These are phyloP conservation scores for Phytophthora pini DNA, from an alignment of 352 stramenopile species.

Conservation along the genomic window DNA sequence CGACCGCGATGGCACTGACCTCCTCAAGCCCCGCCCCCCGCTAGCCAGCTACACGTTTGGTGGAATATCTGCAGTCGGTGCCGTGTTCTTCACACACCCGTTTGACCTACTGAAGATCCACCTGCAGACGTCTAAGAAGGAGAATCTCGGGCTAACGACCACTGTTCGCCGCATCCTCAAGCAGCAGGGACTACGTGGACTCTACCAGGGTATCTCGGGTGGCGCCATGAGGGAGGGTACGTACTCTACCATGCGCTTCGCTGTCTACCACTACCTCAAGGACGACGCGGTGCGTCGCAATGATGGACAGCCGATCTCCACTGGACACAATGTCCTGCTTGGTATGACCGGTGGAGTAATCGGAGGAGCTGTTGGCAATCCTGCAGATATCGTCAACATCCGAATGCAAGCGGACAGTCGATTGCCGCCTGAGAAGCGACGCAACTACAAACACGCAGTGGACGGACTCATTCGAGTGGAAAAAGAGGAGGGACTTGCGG, in stretches of 20 bases:
- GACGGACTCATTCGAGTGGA: constrained; percentile 73
- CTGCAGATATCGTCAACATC: constrained; percentile 86
- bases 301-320: constrained; percentile 69
- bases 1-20: not conserved
- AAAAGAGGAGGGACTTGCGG: constrained; percentile 66
- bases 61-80: constrained; percentile 77
- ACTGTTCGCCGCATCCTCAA: constrained; percentile 63
- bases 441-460: constrained; percentile 86
- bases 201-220: constrained; percentile 85
- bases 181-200: constrained; percentile 67
- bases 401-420: constrained; percentile 85
- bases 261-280: constrained; percentile 86
- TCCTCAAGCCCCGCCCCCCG: constrained; percentile 37
- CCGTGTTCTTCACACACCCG: constrained; percentile 88
- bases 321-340: constrained; percentile 70
- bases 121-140: constrained; percentile 79
- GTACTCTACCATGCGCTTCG: constrained; percentile 87
- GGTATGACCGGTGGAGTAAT: constrained; percentile 75
- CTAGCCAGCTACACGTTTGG: constrained; percentile 78
- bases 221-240: constrained; percentile 83
- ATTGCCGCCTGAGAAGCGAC: constrained; percentile 61
- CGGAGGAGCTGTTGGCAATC: constrained; percentile 73
- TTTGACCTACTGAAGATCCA: constrained; percentile 88
- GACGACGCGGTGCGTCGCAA: constrained; percentile 75
- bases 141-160: constrained; percentile 62